A percentile compares a stretch with the other conserved stretches of the same genome.
These are phyloP conservation scores for Cryphonectria parasitica DNA, from an alignment of 2,329 filamentous ascomycete genomes.

Conservation along the genomic window DNA sequence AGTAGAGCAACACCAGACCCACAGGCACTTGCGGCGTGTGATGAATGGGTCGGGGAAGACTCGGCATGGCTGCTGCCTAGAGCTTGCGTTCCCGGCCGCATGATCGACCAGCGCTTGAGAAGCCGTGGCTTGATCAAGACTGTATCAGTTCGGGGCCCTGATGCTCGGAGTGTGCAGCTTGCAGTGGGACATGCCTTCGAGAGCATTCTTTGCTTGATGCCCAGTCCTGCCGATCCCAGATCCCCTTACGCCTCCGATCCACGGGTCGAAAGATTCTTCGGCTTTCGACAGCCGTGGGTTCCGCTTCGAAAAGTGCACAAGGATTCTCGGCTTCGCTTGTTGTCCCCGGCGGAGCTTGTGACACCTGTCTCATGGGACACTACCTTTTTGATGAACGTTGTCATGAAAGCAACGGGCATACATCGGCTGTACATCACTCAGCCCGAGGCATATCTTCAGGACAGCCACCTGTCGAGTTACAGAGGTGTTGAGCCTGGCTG, in stretches of 20 bases:
- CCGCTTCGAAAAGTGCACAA: slow-evolving; percentile 77
- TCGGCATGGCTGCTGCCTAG: slow-evolving; percentile 69
- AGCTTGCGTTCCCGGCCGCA: slow-evolving; percentile 65
- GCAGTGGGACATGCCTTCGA: slow-evolving; percentile 67
- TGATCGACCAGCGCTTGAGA: slow-evolving; percentile 71
- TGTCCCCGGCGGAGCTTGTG: slow-evolving; percentile 72
- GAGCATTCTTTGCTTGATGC: slow-evolving; percentile 54
- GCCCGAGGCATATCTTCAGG: slow-evolving; percentile 74
- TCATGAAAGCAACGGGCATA: slow-evolving; percentile 69
- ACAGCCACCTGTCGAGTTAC: slow-evolving; percentile 40
- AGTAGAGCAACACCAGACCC: slow-evolving; percentile 50
- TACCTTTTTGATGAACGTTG: slow-evolving; percentile 70
- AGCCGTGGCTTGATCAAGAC: slow-evolving; percentile 73
- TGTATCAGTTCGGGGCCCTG: slow-evolving; percentile 63
- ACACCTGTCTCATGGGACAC: slow-evolving; percentile 74
- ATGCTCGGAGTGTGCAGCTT: slow-evolving; percentile 69
- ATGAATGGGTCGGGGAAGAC: slow-evolving; percentile 53
- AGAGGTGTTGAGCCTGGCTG: slow-evolving; percentile 59
- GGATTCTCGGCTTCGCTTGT: slow-evolving; percentile 71
- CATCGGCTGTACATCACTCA: slow-evolving; percentile 77
- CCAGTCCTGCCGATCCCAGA: slow-evolving; percentile 39
- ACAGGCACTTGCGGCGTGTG: slow-evolving; percentile 47
- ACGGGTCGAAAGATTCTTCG: slow-evolving; percentile 55
- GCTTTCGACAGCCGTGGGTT: slow-evolving; percentile 71
- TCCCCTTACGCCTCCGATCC: slow-evolving; percentile 37